phyloP scores from a whole-genome alignment of 139 green algal species.

The Zygnema cylindricum region DNA sequence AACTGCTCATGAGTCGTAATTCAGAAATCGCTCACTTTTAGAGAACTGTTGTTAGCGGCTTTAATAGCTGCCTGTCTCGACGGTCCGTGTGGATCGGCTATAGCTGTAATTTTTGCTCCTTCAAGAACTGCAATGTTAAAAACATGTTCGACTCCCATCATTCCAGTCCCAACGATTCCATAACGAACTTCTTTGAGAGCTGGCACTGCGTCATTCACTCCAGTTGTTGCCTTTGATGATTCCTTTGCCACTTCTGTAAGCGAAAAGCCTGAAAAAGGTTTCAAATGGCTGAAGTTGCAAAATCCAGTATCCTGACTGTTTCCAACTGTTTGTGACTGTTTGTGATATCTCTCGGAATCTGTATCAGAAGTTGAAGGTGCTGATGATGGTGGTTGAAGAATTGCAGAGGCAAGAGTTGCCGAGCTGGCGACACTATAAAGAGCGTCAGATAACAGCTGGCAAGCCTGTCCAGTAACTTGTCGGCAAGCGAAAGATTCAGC shows the following conservation, averaged over 20 bases:
- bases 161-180: constrained; percentile 63
- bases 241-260: not conserved
- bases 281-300: not conserved
- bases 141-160: constrained; percentile 56
- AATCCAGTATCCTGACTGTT: not conserved
- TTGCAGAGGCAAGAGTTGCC: not conserved
- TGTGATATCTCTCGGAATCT: not conserved
- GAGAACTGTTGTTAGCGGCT: not conserved
- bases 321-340: not conserved
- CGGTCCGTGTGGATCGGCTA: constrained; percentile 43
- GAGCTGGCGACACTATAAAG: not conserved
- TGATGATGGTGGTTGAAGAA: not conserved
- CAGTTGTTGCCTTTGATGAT: not conserved
- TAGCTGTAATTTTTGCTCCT: constrained; percentile 6
- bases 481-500: not conserved
- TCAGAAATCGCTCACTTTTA: not conserved
- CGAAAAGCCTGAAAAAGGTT: too few species aligned
- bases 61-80: constrained; percentile 2
- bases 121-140: constrained; percentile 31
- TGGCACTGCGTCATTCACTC: not conserved
- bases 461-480: not conserved
- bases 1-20: not conserved
- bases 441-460: not conserved
- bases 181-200: constrained; percentile 7
- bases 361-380: not conserved